Evolutionary conservation across 495 filamentous ascomycete species (phyloP).

Genomic region (Annulohypoxylon maeteangense): DNA sequence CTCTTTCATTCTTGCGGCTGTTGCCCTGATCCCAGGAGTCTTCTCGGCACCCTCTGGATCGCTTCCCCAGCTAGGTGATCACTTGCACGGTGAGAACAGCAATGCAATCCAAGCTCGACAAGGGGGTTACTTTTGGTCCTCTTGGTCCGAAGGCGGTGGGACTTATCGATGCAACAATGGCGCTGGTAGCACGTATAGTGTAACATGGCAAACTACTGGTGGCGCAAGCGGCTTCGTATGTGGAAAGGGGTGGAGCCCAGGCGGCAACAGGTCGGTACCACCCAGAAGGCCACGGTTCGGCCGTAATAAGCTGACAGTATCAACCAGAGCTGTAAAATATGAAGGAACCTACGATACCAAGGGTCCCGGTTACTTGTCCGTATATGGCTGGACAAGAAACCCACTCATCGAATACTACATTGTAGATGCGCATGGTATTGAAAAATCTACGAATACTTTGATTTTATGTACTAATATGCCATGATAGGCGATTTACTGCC

Average conservation of each 20-base stretch:
- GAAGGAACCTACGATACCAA: slow-evolving; percentile 64
- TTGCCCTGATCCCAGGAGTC: slow-evolving; percentile 48
- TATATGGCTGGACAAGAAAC: slow-evolving; percentile 73
- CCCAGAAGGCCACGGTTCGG: too few species aligned
- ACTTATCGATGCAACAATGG: slow-evolving; percentile 65
- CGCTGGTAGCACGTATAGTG: slow-evolving; percentile 59
- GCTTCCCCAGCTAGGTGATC: slow-evolving; percentile 54
- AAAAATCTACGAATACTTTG: too few species aligned
- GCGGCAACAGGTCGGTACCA: slow-evolving; percentile 63
- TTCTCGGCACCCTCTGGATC: slow-evolving; percentile 52
- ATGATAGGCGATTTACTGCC: slow-evolving; percentile 66
- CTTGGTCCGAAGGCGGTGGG: slow-evolving; percentile 67
- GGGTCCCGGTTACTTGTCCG: slow-evolving; percentile 68
- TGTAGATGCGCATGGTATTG: slow-evolving; percentile 69
- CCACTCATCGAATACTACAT: slow-evolving; percentile 76
- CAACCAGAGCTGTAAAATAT: slow-evolving; percentile 63
- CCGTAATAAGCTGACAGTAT: slow-evolving; percentile 16
- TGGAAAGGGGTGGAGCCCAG: slow-evolving; percentile 69
- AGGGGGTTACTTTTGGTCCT: slow-evolving; percentile 68
- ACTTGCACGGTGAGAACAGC: slow-evolving; percentile 48
- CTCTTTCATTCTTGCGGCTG: slow-evolving; percentile 52
- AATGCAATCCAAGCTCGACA: slow-evolving; percentile 49
- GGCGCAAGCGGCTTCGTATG: slow-evolving; percentile 66
- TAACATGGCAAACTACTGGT: slow-evolving; percentile 61
- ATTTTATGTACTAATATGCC: too few species aligned